A percentile compares a stretch with the other conserved stretches of the same genome.
Evolutionary conservation across 2,329 filamentous ascomycete genomes (phyloP).

Genomic region (Graphilbum sp.): DNA sequence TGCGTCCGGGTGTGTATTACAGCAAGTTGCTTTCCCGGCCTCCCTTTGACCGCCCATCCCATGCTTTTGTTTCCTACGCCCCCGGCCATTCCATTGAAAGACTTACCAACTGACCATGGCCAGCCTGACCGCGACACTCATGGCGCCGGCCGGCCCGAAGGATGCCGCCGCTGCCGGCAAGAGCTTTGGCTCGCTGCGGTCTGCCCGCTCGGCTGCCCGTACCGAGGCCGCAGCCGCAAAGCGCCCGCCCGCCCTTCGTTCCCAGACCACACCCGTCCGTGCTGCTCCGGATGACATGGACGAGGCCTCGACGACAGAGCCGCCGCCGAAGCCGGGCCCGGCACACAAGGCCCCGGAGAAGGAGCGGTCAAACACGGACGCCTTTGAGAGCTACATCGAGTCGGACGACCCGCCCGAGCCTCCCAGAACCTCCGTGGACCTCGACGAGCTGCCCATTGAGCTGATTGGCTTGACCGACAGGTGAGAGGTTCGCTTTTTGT

Average conservation of each 20-base stretch:
- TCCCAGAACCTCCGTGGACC: constrained; percentile 45
- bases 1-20: background rate
- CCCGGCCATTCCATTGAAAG: too few species aligned
- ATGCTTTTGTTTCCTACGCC: too few species aligned
- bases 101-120: constrained; percentile 12
- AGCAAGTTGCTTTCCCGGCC: background rate
- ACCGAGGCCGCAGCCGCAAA: constrained; percentile 5
- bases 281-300: background rate
- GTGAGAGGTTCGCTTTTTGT: constrained; percentile 24
- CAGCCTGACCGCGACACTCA: constrained; percentile 14
- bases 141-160: constrained; percentile 13
- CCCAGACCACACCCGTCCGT: background rate
- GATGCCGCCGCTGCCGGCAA: constrained; percentile 9
- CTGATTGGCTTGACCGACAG: constrained; percentile 78
- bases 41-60: background rate
- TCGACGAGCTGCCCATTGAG: constrained; percentile 88
- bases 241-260: background rate
- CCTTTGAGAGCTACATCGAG: constrained; percentile 31
- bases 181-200: constrained; percentile 13
- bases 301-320: background rate
- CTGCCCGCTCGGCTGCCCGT: constrained; percentile 14
- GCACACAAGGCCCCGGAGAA: constrained; percentile 10
- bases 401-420: constrained; percentile 29
- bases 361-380: too few species aligned
- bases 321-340: background rate